phyloP scores from a whole-genome alignment of 176 grass and related monocot genomes.

The Paspalum vaginatum region DNA sequence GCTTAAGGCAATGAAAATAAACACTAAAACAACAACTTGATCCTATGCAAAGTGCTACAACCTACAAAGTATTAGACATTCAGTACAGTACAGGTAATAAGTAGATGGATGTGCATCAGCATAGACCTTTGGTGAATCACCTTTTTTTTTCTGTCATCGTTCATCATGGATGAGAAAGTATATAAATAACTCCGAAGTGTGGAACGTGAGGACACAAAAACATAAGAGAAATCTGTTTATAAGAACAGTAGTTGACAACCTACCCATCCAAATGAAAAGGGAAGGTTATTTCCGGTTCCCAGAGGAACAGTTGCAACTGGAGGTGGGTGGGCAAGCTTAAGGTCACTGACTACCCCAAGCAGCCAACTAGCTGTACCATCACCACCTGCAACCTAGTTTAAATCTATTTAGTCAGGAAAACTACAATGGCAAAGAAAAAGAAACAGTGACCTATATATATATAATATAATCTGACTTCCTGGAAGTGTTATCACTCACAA shows the following conservation, averaged over 20 bases:
- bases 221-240: slow-evolving; percentile 10
- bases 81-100: slow-evolving; percentile 16
- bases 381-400: slow-evolving; percentile 88
- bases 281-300: slow-evolving; percentile 96
- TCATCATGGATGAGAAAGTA: background rate
- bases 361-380: slow-evolving; percentile 98
- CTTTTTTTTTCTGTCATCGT: background rate
- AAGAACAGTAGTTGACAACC: background rate
- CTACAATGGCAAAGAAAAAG: background rate
- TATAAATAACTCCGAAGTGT: background rate
- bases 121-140: background rate
- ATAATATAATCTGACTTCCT: slow-evolving; percentile 38
- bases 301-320: slow-evolving; percentile 89
- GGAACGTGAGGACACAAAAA: slow-evolving; percentile 8
- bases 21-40: background rate
- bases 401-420: slow-evolving; percentile 36
- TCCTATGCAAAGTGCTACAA: slow-evolving; percentile 5
- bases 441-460: slow-evolving; percentile 2
- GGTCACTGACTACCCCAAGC: slow-evolving; percentile 88
- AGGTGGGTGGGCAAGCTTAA: slow-evolving; percentile 76
- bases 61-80: slow-evolving; percentile 17
- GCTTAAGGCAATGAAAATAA: slow-evolving; percentile 3
- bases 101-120: background rate
- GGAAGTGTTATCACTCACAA: slow-evolving; percentile 62
- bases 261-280: slow-evolving; percentile 98